phyloP scores from a whole-genome alignment of 78 protist species.

The Dictyostelium discoideum region dicty_2.7 NC_007088.5:6943501-6944000 shows the following conservation, averaged over 20 bases:
- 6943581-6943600: no score
- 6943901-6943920: conserved; percentile 97
- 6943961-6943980: conserved; percentile 92
- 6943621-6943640: no score
- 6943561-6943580: conserved; percentile 70
- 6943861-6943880: conserved; percentile 97
- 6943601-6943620: no score
- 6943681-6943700: conserved; percentile 11
- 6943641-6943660: not conserved
- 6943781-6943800: conserved; percentile 84
- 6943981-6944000: conserved; percentile 90
- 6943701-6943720: conserved; percentile 98
- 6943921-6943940: conserved; percentile 95
- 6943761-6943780: conserved; percentile 94
- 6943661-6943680: not conserved
- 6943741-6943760: conserved; percentile 94
- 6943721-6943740: conserved; percentile 76
- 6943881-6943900: conserved; percentile 97
- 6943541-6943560: conserved; percentile 83
- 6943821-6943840: conserved; percentile 97
- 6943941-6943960: conserved; percentile 90
- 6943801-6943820: conserved; percentile 88
- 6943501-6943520: conserved; percentile 93
- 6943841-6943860: conserved; percentile 97
- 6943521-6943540: conserved; percentile 87